Evolutionary conservation across 140 eudicot genomes (phyloP), one percentile per base, ranked within the genome.

Genomic region (Cichorium intybus): DNA sequence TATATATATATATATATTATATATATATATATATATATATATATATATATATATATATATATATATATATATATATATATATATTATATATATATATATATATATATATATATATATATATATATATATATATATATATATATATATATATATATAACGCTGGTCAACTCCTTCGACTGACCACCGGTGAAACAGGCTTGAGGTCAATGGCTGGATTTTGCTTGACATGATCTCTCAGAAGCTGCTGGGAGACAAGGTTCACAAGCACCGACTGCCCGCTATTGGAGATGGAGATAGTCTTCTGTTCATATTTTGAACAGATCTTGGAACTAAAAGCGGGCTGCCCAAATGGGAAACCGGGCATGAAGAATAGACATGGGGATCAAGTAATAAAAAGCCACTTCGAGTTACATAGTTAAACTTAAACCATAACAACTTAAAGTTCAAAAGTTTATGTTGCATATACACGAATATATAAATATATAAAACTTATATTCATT

Each of bases 331-430:
- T 50, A 76, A 78, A 71, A 79, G 70, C 1, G 89, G 87, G 58
- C 89, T 79, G 34, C 81, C 76, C 39, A 71, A 4, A 31, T 82
- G 89, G 37, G 95, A 81, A 56, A 74, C 83, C 9, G 85, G 85
- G 82, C 90, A 75, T 3, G 96, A 85, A n/a, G n/a, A n/a, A n/a
- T n/a, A n/a, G n/a, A n/a, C n/a, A n/a, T n/a, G n/a, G 33, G 5
- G 18, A 21, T 34, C 41, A 24, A 23, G 34, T 62, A 23, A 43
- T 0, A 21, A n/a, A 16, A 45, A 23, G 56, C 41, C 55, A 43
- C 56, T 37, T 62, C 45, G 33, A 45, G 48, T 28, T 33, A 23
- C 64, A 31, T n/a, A 58, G 47, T 31, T 31, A 31, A 31, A 31
- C n/a, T n/a, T n/a, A n/a, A n/a, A n/a, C n/a, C 5, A 31, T 31